Evolutionary conservation across 2,329 filamentous ascomycete species (phyloP).

Genomic region (Xylariaceae sp.): DNA sequence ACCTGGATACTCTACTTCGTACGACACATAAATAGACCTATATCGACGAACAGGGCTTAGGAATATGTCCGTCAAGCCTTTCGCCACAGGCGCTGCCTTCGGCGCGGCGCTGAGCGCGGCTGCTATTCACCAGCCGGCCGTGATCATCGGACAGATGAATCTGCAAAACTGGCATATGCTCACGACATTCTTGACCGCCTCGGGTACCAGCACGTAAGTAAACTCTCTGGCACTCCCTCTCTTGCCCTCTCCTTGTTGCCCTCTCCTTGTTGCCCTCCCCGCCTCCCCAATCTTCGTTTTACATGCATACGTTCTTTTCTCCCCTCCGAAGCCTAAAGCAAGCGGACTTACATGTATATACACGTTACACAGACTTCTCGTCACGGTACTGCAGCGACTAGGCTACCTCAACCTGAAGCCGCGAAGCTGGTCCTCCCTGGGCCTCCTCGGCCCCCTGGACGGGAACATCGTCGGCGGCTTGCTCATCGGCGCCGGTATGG

Average conservation of each 20-base stretch:
- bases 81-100: slow-evolving; percentile 59
- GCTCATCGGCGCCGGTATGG: slow-evolving; percentile 67
- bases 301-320: too few relatives aligned
- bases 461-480: slow-evolving; percentile 67
- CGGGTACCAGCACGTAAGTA: slow-evolving; percentile 64
- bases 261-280: too few relatives aligned
- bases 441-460: slow-evolving; percentile 58
- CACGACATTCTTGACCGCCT: slow-evolving; percentile 64
- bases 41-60: background rate
- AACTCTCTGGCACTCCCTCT: too few relatives aligned
- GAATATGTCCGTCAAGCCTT: slow-evolving; percentile 18
- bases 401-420: slow-evolving; percentile 49
- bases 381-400: slow-evolving; percentile 48
- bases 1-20: too few relatives aligned
- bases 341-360: slow-evolving; percentile 2
- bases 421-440: slow-evolving; percentile 54
- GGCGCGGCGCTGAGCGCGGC: slow-evolving; percentile 63
- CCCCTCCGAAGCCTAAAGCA: background rate
- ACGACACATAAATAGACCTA: too few relatives aligned
- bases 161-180: slow-evolving; percentile 68
- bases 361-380: slow-evolving; percentile 31
- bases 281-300: background rate
- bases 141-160: slow-evolving; percentile 64
- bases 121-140: slow-evolving; percentile 61
- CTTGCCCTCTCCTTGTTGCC: slow-evolving; percentile 1